Base-by-base conservation (phyloP, 208 protist species). In the Crithidia bombi region DNA sequence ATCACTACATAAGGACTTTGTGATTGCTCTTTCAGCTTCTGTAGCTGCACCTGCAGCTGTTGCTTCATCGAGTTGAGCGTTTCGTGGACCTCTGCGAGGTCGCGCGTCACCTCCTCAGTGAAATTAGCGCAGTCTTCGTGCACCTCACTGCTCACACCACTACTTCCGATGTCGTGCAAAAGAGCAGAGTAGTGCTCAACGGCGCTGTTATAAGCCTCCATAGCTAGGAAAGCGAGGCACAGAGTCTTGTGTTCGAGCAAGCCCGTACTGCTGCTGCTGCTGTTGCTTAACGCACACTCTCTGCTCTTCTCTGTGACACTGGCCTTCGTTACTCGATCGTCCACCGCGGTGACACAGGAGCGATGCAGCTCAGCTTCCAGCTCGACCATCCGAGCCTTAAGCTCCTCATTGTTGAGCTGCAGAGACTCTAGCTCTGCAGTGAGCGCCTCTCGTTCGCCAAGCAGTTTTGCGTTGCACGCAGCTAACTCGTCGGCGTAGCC, bases 21-120 rank as follows among this genome's bases (percentile, higher is more conserved):
- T 3, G 28, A 23, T 23, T 51, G 21, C 11, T 41, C 19, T 0
- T 56, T 11, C 19, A 3, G 26, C 23, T 11, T 21, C 35, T 58
- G n/a, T n/a, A n/a, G n/a, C n/a, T n/a, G n/a, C n/a, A n/a, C n/a
- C 14, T 19, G 10, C 23, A 3, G 5, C 14, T 43, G 44, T 15
- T 36, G 10, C 14, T 0, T 2, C 12, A 69, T 2, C 11, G 44
- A 23, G 2, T 33, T 26, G 5, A 77, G 56, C 26, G 26, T n/a
- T 19, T 39, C 23, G 17, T 25, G 64, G n/a, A 77, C 46, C 56
- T 70, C 63, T 28, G 67, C 64, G n/a, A 77, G 49, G 35, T 77
- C 64, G 5, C 64, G 46, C 25, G 46, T 19, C 35, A 77, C 47
- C 4, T 61, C 71, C 19, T 44, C 56, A 36, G 44, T 15, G 3